Evolutionary conservation across 192 early-diverging fungal species (phyloP), one percentile per base, ranked within the genome.

Genomic region (Coemansia sp.): DNA sequence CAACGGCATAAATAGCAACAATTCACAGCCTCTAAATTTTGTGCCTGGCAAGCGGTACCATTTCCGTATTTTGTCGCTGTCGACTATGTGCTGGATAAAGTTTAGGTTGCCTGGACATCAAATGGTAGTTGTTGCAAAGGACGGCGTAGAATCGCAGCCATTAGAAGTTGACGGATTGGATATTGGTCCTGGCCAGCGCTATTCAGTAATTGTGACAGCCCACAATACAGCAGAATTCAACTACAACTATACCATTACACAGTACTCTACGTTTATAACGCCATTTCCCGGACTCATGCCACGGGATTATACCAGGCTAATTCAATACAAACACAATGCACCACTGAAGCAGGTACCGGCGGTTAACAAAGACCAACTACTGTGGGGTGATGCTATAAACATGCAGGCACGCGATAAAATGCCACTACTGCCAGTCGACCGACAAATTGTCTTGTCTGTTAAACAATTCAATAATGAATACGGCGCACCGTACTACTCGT

Each of bases 91-190:
- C 16, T 84, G 81, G 60, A 91, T 85, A 73, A 71, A 81, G 55
- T 82, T 95, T 47, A 77, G 77, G 47, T 86, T 95, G 58, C 88
- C 88, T 61, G 86, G 84, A 47, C 93, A 93, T 78, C 73, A 84
- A 19, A 77, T 95, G 76, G 58, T 82, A 55, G 75, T 95, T 24
- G 88, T 95, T 58, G 93, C 93, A 77, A 83, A 82, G 23, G 91
- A 92, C 50, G 91, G 91, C 43, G 79, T 84, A 19, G 70, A 85
- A 23, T 81, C 83, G 2, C 67, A 87, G 48, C 73, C 72, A 24
- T 71, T 51, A 23, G 75, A 69, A 16, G 85, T 86, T 19, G 43
- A 71, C 6, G 78, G 71, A 42, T 72, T 91, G 35, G 59, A 75
- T 14, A 21, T 92, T 21, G 84, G 83, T 8, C 81, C 84, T 53